phyloP scores from a whole-genome alignment of 2,329 filamentous ascomycete species.

The Alternaria solani region DNA sequence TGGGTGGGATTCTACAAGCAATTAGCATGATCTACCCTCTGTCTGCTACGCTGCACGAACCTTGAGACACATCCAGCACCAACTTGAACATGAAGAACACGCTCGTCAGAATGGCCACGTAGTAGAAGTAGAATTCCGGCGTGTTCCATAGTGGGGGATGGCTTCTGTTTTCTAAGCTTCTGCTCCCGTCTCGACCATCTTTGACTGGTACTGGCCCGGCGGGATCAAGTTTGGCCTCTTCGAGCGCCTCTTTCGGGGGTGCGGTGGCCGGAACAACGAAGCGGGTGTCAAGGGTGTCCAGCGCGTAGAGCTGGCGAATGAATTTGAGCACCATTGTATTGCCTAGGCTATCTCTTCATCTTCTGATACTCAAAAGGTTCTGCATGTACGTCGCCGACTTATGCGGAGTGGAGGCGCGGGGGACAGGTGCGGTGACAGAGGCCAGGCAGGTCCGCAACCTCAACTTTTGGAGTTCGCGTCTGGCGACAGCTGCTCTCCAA shows the following conservation, averaged over 20 bases:
- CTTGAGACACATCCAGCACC: constrained; percentile 83
- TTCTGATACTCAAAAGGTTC: constrained; percentile 2
- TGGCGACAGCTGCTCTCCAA: constrained; percentile 36
- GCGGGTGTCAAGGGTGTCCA: constrained; percentile 74
- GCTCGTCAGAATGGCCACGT: constrained; percentile 68
- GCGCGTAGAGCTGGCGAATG: constrained; percentile 66
- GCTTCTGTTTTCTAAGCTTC: constrained; percentile 51
- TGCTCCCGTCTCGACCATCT: constrained; percentile 35
- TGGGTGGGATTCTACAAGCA: constrained; percentile 73
- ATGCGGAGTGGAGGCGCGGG: constrained; percentile 22
- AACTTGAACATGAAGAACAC: constrained; percentile 91
- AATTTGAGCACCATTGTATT: constrained; percentile 53
- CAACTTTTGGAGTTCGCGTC: constrained; percentile 40
- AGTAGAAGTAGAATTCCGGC: constrained; percentile 85
- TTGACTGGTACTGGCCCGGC: constrained; percentile 38
- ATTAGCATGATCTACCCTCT: constrained; percentile 8
- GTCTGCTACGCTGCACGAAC: constrained; percentile 56
- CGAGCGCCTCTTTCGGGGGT: constrained; percentile 60
- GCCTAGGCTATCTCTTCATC: constrained; percentile 34
- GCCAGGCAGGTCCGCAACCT: constrained; percentile 26
- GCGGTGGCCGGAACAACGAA: constrained; percentile 75
- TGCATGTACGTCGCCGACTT: constrained; percentile 4
- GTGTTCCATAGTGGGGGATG: constrained; percentile 83
- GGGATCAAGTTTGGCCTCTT: constrained; percentile 45
- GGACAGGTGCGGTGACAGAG: constrained; percentile 27